A percentile compares a stretch with the other conserved stretches of the same genome.
Evolutionary conservation across 345 rosid genomes (phyloP).

Genomic region (Citrus glauca): DNA sequence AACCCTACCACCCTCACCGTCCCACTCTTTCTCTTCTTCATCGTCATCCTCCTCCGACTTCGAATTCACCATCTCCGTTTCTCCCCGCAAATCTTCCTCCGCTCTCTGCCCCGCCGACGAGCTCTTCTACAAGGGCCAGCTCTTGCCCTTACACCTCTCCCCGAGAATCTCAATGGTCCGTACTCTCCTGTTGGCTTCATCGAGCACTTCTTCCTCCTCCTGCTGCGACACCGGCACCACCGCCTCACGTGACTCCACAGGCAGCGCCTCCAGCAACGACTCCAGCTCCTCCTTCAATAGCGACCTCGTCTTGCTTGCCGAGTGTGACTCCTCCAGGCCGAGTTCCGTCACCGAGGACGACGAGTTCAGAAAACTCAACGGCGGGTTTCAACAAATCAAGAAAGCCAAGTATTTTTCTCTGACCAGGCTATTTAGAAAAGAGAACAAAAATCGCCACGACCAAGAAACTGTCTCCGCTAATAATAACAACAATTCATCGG

Average conservation of each 20-base stretch:
- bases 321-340: constrained; percentile 77
- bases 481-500: constrained; percentile 31
- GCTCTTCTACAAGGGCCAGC: constrained; percentile 97
- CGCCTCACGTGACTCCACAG: constrained; percentile 88
- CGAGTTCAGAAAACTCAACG: constrained; percentile 38
- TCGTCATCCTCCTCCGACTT: constrained; percentile 80
- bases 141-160: constrained; percentile 87
- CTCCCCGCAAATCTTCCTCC: constrained; percentile 73
- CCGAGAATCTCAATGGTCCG: constrained; percentile 96
- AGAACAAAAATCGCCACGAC: constrained; percentile 30
- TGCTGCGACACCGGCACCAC: constrained; percentile 44
- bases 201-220: constrained; percentile 64
- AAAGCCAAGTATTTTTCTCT: constrained; percentile 59
- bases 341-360: constrained; percentile 82
- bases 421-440: constrained; percentile 82
- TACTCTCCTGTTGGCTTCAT: constrained; percentile 70
- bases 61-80: constrained; percentile 74
- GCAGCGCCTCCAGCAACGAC: constrained; percentile 47
- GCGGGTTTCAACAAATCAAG: constrained; percentile 26
- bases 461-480: too few relatives aligned
- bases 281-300: constrained; percentile 55
- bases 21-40: constrained; percentile 65
- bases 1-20: constrained; percentile 65
- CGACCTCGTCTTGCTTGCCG: constrained; percentile 43
- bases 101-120: constrained; percentile 88